Conservation (phyloP, 768 basidiomycete species). For the Macrolepiota dolichaula region DNA sequence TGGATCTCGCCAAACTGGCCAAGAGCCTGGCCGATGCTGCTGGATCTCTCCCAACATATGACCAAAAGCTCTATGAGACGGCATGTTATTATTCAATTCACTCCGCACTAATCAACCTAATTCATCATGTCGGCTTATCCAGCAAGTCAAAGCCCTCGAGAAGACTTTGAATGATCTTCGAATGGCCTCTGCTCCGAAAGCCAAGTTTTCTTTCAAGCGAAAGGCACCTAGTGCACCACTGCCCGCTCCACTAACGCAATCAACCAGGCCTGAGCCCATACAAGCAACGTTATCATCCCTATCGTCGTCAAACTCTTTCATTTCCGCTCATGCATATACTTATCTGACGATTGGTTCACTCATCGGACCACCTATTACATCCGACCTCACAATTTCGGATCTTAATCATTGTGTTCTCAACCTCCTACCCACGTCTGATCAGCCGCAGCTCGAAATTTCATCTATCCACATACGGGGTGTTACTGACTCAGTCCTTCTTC, state of each 20-base stretch:
- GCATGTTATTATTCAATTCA: conserved; percentile 3
- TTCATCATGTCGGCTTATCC: neutral
- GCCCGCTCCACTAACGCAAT: conserved; percentile 9
- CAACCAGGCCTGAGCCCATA: neutral
- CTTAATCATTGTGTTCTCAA: conserved; percentile 72
- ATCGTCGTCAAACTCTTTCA: conserved; percentile 30
- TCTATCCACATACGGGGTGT: conserved; percentile 67
- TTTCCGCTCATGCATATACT: conserved; percentile 42
- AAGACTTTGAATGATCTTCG: conserved; percentile 49
- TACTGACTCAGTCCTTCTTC: conserved; percentile 56
- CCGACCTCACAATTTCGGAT: conserved; percentile 64
- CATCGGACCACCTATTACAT: conserved; percentile 29
- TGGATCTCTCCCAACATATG: conserved; percentile 64
- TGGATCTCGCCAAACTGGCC: conserved; percentile 53
- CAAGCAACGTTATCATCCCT: conserved; percentile 8
- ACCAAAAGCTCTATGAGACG: conserved; percentile 68
- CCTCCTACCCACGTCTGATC: conserved; percentile 33
- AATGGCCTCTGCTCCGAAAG: conserved; percentile 38
- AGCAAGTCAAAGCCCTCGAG: conserved; percentile 72
- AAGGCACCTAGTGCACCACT: conserved; percentile 21
- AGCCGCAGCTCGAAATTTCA: conserved; percentile 30
- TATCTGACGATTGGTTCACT: conserved; percentile 46
- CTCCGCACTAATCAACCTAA: neutral
- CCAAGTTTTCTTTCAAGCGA: conserved; percentile 67
- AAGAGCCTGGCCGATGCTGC: conserved; percentile 65